Evolutionary conservation across 83 land plant species (phyloP).

Genomic region (Picea abies): DNA sequence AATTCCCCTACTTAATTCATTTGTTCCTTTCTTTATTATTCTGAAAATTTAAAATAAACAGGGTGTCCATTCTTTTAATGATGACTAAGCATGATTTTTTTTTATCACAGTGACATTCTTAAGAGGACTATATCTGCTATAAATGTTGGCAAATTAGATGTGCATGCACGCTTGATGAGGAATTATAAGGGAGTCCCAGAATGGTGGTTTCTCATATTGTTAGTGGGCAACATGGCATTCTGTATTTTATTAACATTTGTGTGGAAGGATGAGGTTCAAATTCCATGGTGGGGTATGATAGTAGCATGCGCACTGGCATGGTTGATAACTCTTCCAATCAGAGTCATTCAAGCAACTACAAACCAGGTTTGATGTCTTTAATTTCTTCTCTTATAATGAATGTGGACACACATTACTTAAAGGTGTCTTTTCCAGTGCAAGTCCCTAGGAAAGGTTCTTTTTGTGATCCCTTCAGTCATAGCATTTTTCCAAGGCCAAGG

Average conservation of each 20-base stretch:
- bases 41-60: neutral
- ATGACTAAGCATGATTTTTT: neutral
- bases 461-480: too few species aligned
- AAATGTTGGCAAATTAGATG: slow-evolving; percentile 36
- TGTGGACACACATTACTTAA: neutral
- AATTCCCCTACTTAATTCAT: neutral
- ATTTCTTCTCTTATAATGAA: neutral
- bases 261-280: slow-evolving; percentile 55
- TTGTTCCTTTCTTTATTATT: neutral
- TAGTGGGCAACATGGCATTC: slow-evolving; percentile 35
- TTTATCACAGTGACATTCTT: slow-evolving; percentile 36
- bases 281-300: slow-evolving; percentile 72
- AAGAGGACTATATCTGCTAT: slow-evolving; percentile 38
- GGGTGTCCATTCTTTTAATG: slow-evolving; percentile 4
- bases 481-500: neutral
- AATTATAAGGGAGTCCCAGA: slow-evolving; percentile 50
- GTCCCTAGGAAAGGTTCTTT: neutral
- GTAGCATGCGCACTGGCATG: slow-evolving; percentile 43
- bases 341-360: slow-evolving; percentile 63
- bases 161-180: slow-evolving; percentile 57
- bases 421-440: neutral
- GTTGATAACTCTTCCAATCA: slow-evolving; percentile 57
- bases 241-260: slow-evolving; percentile 41
- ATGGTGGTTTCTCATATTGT: slow-evolving; percentile 56
- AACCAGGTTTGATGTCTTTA: slow-evolving; percentile 44